A percentile compares a stretch with the other conserved stretches of the same genome.
Conservation (phyloP, 495 filamentous ascomycete genomes). For the Schizothecium vesticola region DNA sequence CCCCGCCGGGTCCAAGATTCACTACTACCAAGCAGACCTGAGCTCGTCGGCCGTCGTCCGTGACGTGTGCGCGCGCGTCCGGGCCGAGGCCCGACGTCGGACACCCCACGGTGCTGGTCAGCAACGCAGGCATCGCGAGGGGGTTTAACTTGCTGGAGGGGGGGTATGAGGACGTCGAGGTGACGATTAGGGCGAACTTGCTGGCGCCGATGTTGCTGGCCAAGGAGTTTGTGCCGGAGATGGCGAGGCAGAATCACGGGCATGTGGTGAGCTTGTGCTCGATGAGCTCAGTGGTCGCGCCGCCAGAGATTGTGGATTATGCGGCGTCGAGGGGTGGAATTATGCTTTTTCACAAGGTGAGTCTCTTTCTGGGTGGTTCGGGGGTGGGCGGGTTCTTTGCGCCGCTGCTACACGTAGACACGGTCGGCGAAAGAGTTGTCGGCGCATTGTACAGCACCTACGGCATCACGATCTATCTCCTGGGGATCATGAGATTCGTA, state of each 20-base stretch:
- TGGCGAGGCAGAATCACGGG: conserved; percentile 21
- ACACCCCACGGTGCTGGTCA: conserved; percentile 26
- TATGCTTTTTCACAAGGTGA: conserved; percentile 16
- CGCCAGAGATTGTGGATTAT: conserved; percentile 21
- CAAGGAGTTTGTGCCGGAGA: conserved; percentile 26
- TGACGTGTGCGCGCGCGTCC: conserved; percentile 13
- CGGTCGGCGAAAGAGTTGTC: conserved; percentile 32
- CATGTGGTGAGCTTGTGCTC: conserved; percentile 24
- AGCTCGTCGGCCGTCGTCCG: conserved; percentile 16
- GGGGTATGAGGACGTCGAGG: conserved; percentile 20
- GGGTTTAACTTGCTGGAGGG: conserved; percentile 22
- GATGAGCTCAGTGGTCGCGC: conserved; percentile 14
- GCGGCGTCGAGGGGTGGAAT: conserved; percentile 22
- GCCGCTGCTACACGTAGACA: conserved; percentile 35
- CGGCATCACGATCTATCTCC: conserved; percentile 29
- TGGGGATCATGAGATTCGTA: conserved; percentile 29
- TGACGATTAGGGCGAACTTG: conserved; percentile 24
- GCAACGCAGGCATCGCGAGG: conserved; percentile 22
- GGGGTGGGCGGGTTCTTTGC: conserved; percentile 20
- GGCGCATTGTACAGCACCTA: conserved; percentile 30
- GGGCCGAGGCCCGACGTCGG: conserved; percentile 22
- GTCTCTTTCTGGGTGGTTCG: neutral
- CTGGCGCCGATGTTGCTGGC: conserved; percentile 22
- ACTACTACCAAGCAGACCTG: conserved; percentile 24
- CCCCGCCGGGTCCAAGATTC: conserved; percentile 7